Evolutionary conservation across 768 basidiomycete species (phyloP), one percentile per base, ranked within the genome.

Genomic region (Pleurotus salmoneostramineus): DNA sequence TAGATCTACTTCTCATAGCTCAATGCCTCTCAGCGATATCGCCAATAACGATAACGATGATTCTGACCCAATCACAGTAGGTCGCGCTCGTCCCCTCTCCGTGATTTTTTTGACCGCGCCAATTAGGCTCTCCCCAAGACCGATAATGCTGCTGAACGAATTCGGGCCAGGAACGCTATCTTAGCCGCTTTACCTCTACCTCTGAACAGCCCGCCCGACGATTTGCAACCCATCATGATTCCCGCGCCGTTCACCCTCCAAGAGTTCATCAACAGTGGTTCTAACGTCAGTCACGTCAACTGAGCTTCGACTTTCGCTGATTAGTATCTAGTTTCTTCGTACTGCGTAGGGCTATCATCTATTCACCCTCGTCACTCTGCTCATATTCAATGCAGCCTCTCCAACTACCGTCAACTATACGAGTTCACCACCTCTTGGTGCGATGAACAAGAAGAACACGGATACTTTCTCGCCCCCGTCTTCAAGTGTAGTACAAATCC

Each of bases 401-500:
- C 78, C 5, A 84, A 84, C 60, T 87, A 90, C 66, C 83, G 84
- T 46, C 77, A 89, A 43, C 74, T 93, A 40, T 83, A 87, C 56
- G 81, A 84, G 57, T 67, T 74, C 5, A 91, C 86, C 14, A 90
- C 90, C 2, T 76, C 77, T 36, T 93, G 90, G 90, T 91, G 90
- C 64, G 82, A 88, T 2, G 88, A 89, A 47, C 83, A 85, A 51
- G 90, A 93, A 73, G 90, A 91, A 61, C 89, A 92, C 57, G 90
- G 90, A 2, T 92, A 88, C 64, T 83, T 85, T 67, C 82, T 91
- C 55, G 77, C 83, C 1, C 89, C 90, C 0, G 66, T 80, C 10
- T 92, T 85, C 77, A 90, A 89, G 65, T 93, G 90, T 66, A 86
- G 66, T 69, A 92, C 90, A 27, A 91, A 90, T 64, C 88, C 89